Conservation (phyloP, 73 alveolate genomes). For the Paramecium octaurelia region DNA sequence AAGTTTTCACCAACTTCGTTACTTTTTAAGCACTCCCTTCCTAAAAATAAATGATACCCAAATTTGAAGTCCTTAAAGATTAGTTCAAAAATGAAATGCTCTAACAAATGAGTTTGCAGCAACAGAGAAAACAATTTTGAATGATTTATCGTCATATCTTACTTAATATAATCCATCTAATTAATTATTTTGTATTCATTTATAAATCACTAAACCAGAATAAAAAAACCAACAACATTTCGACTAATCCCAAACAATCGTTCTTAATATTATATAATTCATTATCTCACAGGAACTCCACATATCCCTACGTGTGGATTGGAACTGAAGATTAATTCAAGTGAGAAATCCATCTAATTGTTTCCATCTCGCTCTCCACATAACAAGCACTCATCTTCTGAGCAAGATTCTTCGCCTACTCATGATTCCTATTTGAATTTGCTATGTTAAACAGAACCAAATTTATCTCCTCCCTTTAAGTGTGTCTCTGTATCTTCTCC, state of each 20-base stretch:
- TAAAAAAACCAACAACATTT: not conserved
- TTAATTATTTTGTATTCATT: not conserved
- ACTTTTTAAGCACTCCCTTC: constrained; percentile 49
- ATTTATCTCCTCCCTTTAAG: not conserved
- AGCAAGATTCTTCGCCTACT: not conserved
- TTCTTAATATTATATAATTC: not conserved
- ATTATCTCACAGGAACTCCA: not conserved
- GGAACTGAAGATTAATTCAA: not conserved
- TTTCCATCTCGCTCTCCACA: not conserved
- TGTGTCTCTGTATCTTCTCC: not conserved
- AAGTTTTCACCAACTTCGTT: constrained; percentile 32
- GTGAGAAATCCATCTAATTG: not conserved
- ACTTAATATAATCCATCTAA: not conserved
- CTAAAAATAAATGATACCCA: constrained; percentile 25
- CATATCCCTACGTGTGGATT: not conserved
- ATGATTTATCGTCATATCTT: not conserved
- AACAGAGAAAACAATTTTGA: constrained; percentile 12
- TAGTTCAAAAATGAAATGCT: constrained; percentile 36
- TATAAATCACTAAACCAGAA: not conserved
- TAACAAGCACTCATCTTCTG: not conserved
- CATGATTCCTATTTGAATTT: not conserved
- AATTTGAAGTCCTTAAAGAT: constrained; percentile 20
- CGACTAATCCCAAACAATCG: not conserved
- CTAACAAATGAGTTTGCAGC: not conserved
- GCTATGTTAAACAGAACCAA: not conserved